phyloP scores from a whole-genome alignment of 164 flowering plant species.

The Nymphaea colorata region DNA sequence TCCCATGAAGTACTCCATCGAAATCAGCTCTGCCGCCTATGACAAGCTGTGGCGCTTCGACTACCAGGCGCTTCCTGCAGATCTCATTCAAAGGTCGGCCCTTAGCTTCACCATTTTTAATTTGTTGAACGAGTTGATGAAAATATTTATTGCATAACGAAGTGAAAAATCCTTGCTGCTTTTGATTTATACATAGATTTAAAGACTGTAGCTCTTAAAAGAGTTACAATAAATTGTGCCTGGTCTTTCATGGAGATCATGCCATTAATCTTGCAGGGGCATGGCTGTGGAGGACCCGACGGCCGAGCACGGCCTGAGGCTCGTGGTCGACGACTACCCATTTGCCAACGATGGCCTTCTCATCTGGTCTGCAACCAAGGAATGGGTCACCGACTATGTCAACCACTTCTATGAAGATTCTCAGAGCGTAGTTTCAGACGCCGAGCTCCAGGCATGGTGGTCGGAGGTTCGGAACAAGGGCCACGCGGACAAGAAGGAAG shows the following conservation, averaged over 20 bases:
- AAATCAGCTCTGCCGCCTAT: slow-evolving; percentile 51
- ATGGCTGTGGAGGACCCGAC: slow-evolving; percentile 64
- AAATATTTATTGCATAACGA: neutral
- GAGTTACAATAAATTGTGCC: neutral
- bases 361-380: slow-evolving; percentile 47
- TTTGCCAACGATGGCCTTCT: slow-evolving; percentile 67
- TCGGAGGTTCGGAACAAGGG: slow-evolving; percentile 50
- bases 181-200: neutral
- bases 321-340: slow-evolving; percentile 63
- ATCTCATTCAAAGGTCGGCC: slow-evolving; percentile 45
- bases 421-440: slow-evolving; percentile 23
- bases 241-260: too few species aligned
- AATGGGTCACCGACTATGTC: slow-evolving; percentile 62
- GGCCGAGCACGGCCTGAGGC: slow-evolving; percentile 54
- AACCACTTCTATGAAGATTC: slow-evolving; percentile 37
- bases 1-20: slow-evolving; percentile 39
- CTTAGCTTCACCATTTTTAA: neutral
- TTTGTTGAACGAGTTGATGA: neutral
- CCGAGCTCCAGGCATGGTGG: slow-evolving; percentile 84
- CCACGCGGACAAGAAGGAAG: slow-evolving; percentile 68
- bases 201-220: neutral
- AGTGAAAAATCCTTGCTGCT: neutral
- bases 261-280: slow-evolving; percentile 29
- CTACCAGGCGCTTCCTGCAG: slow-evolving; percentile 49
- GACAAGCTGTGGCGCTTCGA: slow-evolving; percentile 53